Evolutionary conservation across 1,139 yeast species (phyloP), one percentile per base, ranked within the genome.

Genomic region (Yamadazyma oceani): DNA sequence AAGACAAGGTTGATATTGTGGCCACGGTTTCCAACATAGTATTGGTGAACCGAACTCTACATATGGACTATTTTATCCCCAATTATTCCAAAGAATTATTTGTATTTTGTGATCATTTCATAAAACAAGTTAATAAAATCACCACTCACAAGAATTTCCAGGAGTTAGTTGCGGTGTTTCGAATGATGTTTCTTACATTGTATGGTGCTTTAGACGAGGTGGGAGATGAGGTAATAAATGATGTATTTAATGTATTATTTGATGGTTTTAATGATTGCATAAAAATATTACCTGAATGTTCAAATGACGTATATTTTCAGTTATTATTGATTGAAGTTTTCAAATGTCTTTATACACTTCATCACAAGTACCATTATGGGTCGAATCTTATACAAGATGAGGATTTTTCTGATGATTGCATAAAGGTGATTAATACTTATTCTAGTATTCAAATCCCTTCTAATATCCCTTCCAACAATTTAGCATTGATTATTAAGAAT

Each of bases 121-220:
- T 45, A 14, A 25, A 34, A 5, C 29, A 39, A 6, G 23, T 35
- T 4, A 37, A 34, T 16, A 25, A 15, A 2, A 28, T 28, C 26
- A 35, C 37, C 7, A 26, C 28, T n/a, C 41, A 36, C 13, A 23
- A 28, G 10, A 48, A 52, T n/a, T 49, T 51, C 37, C 33, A 38
- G 12, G 42, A 46, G n/a, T 45, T 55, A 36, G 48, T 61, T 8
- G 58, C 64, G 2, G 39, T 54, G 5, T 60, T 50, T 40, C 48
- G 68, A n/a, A 44, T 60, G 13, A 31, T 59, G 8, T 62, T 62
- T 35, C 50, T 62, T 23, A 54, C 58, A 3, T 38, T 60, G 13
- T 58, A 57, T 40, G 64, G 58, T 12, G 56, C 55, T 3, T 24
- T 45, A 15, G 40, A 44, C 7, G 43, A 40, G 3, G 32, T 40